Conservation (phyloP, 805 yeast species). For the Zygotorulaspora chibaensis region DNA sequence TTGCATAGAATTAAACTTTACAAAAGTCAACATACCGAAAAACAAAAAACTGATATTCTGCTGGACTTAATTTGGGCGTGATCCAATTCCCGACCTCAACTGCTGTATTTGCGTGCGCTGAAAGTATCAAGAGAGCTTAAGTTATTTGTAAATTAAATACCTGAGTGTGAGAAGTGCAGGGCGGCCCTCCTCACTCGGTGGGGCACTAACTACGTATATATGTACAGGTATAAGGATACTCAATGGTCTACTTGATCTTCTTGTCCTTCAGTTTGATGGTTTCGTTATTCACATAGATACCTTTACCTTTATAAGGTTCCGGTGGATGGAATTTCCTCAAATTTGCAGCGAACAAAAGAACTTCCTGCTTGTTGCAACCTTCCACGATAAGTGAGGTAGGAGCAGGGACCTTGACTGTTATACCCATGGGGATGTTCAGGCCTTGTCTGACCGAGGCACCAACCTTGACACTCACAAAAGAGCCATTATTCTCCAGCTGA, state of each 20-base stretch:
- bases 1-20: too few relatives aligned
- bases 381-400: conserved; percentile 83
- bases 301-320: conserved; percentile 98
- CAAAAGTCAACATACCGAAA: too few relatives aligned
- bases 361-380: conserved; percentile 84
- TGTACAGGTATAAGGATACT: conserved; percentile 3
- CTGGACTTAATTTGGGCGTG: too few relatives aligned
- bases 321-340: conserved; percentile 88
- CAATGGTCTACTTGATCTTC: conserved; percentile 66
- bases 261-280: conserved; percentile 85
- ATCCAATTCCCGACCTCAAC: too few relatives aligned
- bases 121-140: background rate
- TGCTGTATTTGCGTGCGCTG: too few relatives aligned
- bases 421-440: conserved; percentile 69
- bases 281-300: conserved; percentile 88
- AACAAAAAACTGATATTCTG: too few relatives aligned
- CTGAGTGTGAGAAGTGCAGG: too few relatives aligned
- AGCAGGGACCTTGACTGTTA: conserved; percentile 70
- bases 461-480: conserved; percentile 70
- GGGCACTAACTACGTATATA: background rate
- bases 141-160: background rate
- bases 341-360: conserved; percentile 81
- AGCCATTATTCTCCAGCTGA: conserved; percentile 54
- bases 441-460: conserved; percentile 84
- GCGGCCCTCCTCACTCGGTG: background rate